Conservation (phyloP, 2,329 filamentous ascomycete species). For the Thermothelomyces thermophilus region DNA sequence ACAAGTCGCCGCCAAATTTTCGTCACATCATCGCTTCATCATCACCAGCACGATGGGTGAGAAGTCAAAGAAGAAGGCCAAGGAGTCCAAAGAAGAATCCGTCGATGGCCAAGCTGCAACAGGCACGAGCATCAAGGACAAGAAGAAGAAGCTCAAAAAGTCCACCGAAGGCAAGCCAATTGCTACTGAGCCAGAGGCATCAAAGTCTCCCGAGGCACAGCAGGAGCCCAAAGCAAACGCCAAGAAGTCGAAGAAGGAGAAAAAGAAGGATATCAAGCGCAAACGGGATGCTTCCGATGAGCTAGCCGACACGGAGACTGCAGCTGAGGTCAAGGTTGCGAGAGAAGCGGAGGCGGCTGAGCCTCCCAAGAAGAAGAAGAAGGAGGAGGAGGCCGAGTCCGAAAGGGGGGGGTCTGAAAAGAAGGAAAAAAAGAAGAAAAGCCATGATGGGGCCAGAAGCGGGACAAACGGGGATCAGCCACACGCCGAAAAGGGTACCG, state of each 20-base stretch:
- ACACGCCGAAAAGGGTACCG: background rate
- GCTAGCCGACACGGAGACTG: background rate
- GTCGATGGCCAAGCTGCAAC: background rate
- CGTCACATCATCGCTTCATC: background rate
- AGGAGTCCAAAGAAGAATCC: slow-evolving; percentile 1
- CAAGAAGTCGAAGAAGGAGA: slow-evolving; percentile 19
- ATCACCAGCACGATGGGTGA: slow-evolving; percentile 13
- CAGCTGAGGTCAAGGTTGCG: background rate
- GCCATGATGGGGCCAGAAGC: background rate
- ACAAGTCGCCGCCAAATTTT: too few species aligned
- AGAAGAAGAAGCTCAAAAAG: slow-evolving; percentile 17
- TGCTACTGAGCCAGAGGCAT: background rate
- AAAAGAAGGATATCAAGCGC: slow-evolving; percentile 19
- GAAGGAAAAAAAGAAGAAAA: background rate
- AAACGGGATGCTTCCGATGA: slow-evolving; percentile 8
- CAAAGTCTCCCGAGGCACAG: background rate
- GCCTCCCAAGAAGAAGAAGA: slow-evolving; percentile 19
- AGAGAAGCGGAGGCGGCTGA: slow-evolving; percentile 1
- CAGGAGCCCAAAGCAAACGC: background rate
- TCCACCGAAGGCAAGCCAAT: background rate
- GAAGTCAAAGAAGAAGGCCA: slow-evolving; percentile 11
- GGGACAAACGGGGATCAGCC: background rate
- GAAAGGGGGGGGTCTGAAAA: slow-evolving; percentile 7
- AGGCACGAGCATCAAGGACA: background rate
- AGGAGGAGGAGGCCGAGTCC: slow-evolving; percentile 4